Evolutionary conservation across 768 basidiomycete genomes (phyloP), one percentile per base, ranked within the genome.

Genomic region (Boletus edulis): DNA sequence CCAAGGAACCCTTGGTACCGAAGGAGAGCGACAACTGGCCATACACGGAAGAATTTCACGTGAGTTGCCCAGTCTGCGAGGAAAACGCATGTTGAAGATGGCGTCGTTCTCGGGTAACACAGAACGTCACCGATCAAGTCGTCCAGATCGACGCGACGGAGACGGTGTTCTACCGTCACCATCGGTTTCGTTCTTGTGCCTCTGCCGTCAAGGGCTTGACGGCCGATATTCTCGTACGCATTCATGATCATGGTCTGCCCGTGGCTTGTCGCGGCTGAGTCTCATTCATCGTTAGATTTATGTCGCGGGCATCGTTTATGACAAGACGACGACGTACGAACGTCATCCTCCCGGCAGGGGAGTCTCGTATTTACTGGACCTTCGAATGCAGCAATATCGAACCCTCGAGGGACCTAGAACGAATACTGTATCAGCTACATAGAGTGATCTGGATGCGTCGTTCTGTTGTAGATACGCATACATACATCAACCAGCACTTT

Each of bases 131-230:
- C 3, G 89, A 91, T 63, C 58, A 59, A 22, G 38, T 41, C 0
- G 67, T 76, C 10, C 55, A 68, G 35, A 67, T 81, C 2, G 65
- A 75, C 2, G 77, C 81, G 71, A 69, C 85, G 10, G 78, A 75
- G 34, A 73, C 78, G 37, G 75, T 77, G 10, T 60, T 72, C 0
- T 94, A 94, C 61, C 82, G 94, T 17, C 86, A 91, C 83, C 91
- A 95, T 65, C 85, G 93, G 9, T 87, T 96, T 62, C 81, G 90
- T 35, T 85, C 87, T 3, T 77, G 77, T 0, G 86, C 86, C 1
- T 92, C 91, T 17, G 85, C 92, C 0, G 79, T 95, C 54, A 92
- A 91, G 67, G 93, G 93, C 1, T 69, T 95, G 3, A 94, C 92
- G 1, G 78, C 89, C 2, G 88, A 92, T 59, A 89, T 95, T 14